These are phyloP conservation scores for Yamadazyma triangularis DNA, from an alignment of 1,139 yeast species.

Conservation along the genomic window DNA sequence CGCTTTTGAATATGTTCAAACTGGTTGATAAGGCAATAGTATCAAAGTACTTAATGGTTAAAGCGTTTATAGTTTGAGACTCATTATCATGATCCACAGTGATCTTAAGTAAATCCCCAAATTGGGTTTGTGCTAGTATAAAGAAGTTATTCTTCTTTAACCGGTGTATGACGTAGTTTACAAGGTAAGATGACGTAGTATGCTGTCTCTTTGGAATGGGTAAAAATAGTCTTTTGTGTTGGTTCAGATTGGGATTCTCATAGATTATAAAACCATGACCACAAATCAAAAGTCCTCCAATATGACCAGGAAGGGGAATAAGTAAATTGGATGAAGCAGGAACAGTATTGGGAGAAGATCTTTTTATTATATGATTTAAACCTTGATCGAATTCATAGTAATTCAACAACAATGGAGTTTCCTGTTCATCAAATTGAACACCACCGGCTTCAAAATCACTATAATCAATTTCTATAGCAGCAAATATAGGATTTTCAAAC, in stretches of 20 bases:
- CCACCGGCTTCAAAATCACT: constrained; percentile 4
- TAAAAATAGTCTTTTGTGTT: constrained; percentile 6
- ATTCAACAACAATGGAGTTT: constrained; percentile 40
- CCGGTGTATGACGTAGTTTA: constrained; percentile 60
- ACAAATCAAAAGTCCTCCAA: constrained; percentile 35
- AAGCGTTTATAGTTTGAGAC: constrained; percentile 4
- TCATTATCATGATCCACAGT: constrained; percentile 28
- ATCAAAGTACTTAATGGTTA: constrained; percentile 57
- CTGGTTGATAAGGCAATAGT: constrained; percentile 57
- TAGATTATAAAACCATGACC: constrained; percentile 27
- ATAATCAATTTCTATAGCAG: constrained; percentile 69
- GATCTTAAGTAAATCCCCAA: constrained; percentile 78
- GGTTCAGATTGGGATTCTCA: constrained; percentile 5
- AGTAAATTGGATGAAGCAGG: constrained; percentile 27
- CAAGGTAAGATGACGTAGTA: constrained; percentile 19
- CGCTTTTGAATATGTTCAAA: constrained; percentile 64
- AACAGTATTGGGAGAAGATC: constrained; percentile 35
- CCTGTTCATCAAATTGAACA: too few species aligned
- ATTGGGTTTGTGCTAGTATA: constrained; percentile 62
- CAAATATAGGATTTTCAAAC: constrained; percentile 79
- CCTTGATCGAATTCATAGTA: constrained; percentile 86
- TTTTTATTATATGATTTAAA: constrained; percentile 63
- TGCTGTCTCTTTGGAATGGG: constrained; percentile 46
- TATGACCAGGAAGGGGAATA: constrained; percentile 28
- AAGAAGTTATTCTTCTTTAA: constrained; percentile 57